Conservation (phyloP, 2,329 filamentous ascomycete species). For the Colletotrichum destructivum region DNA sequence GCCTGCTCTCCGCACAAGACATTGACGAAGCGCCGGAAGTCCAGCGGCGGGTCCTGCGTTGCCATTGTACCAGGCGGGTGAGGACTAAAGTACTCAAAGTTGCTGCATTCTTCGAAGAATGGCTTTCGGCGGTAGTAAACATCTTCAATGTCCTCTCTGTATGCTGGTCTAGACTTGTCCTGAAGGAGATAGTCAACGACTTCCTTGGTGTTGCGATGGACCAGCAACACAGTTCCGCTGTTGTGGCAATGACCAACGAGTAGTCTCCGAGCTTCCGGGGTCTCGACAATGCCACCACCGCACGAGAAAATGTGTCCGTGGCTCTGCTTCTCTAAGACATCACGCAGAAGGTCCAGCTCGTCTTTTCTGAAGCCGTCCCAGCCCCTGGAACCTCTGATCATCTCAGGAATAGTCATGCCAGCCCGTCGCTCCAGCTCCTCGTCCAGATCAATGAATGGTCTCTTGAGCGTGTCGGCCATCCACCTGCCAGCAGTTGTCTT, state of each 20-base stretch:
- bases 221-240: conserved; percentile 87
- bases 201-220: conserved; percentile 89
- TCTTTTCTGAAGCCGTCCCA: conserved; percentile 91
- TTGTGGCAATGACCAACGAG: conserved; percentile 80
- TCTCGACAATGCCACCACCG: conserved; percentile 94
- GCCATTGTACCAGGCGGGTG: conserved; percentile 55
- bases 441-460: conserved; percentile 89
- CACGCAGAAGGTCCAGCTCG: conserved; percentile 82
- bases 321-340: conserved; percentile 81
- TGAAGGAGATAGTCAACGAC: conserved; percentile 90
- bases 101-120: conserved; percentile 95
- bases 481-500: conserved; percentile 95
- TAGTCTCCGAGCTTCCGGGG: conserved; percentile 81
- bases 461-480: conserved; percentile 82
- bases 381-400: conserved; percentile 79
- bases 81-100: conserved; percentile 92
- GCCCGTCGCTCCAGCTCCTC: conserved; percentile 84
- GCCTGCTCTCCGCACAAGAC: conserved; percentile 55
- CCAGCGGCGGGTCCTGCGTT: conserved; percentile 49
- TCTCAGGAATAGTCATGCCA: conserved; percentile 85
- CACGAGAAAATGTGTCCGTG: conserved; percentile 90
- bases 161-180: conserved; percentile 93
- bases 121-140: conserved; percentile 92
- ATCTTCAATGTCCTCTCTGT: conserved; percentile 90
- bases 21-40: conserved; percentile 80